Percentiles rank a stretch among this genome's conserved stretches.
Conservation (phyloP, 192 early-diverging fungal species). For the Piromyces sp. region DNA sequence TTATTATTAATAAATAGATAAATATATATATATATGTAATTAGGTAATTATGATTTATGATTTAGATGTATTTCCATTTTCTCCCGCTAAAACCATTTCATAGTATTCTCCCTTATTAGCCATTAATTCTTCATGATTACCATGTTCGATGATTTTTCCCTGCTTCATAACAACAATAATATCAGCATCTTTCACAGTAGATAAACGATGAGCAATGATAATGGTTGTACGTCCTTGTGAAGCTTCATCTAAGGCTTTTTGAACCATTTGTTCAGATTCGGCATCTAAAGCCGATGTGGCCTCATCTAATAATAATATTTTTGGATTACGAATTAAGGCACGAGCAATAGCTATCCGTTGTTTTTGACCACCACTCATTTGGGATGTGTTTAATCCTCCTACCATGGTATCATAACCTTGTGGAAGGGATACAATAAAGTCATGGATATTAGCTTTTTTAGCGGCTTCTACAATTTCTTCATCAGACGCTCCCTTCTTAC, state of each 20-base stretch:
- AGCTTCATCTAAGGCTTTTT: no score
- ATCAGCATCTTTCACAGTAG: no score
- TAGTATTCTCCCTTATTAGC: no score
- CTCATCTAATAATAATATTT: slow-evolving; percentile 9
- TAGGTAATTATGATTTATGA: no score
- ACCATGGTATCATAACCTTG: slow-evolving; percentile 20
- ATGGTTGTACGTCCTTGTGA: no score
- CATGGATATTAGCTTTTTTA: slow-evolving; percentile 36
- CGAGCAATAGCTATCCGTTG: slow-evolving; percentile 56
- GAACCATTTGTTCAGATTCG: slow-evolving; percentile 23
- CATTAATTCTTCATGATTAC: slow-evolving; percentile 12
- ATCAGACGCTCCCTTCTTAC: slow-evolving; percentile 31
- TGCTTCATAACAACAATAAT: slow-evolving; percentile 10
- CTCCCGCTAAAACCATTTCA: no score
- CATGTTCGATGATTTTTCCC: slow-evolving; percentile 16
- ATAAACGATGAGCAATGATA: no score
- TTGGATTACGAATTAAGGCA: neutral
- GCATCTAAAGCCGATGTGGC: slow-evolving; percentile 57
- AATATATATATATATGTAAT: no score
- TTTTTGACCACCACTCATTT: slow-evolving; percentile 51
- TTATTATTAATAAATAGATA: no score
- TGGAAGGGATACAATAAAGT: slow-evolving; percentile 26
- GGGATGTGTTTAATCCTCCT: slow-evolving; percentile 30
- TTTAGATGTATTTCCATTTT: no score
- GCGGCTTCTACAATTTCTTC: slow-evolving; percentile 30